A percentile compares a stretch with the other conserved stretches of the same genome.
phyloP scores from a whole-genome alignment of 2,329 filamentous ascomycete species.

The Zymoseptoria ardabiliae region DNA sequence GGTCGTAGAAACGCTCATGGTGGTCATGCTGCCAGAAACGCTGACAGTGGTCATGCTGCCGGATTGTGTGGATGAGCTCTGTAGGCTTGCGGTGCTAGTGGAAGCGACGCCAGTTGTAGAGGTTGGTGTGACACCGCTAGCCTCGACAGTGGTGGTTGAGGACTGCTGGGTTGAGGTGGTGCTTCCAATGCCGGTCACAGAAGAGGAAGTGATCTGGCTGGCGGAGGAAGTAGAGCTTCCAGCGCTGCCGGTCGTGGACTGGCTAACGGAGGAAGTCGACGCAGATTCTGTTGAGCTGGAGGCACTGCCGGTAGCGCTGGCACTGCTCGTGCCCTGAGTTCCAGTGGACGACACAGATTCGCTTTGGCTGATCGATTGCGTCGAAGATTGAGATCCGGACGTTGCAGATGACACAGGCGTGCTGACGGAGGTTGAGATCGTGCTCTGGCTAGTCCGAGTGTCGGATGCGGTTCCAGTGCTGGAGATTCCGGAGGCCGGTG shows the following conservation, averaged over 20 bases:
- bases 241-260: background rate
- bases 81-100: background rate
- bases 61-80: background rate
- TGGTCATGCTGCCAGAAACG: too few relatives aligned
- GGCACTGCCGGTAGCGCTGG: background rate
- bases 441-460: too few relatives aligned
- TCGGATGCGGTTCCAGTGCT: too few relatives aligned
- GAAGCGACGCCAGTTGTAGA: background rate
- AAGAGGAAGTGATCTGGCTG: background rate
- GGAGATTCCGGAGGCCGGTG: too few relatives aligned
- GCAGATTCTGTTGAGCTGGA: too few relatives aligned
- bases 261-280: background rate
- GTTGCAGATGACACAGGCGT: background rate
- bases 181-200: background rate
- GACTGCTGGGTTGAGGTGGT: background rate
- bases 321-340: background rate
- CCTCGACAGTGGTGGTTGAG: background rate
- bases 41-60: background rate
- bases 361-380: background rate
- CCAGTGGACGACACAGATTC: background rate
- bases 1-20: background rate
- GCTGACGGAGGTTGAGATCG: too few relatives aligned
- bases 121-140: background rate
- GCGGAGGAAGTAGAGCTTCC: background rate
- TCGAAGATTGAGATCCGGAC: background rate